Percentiles rank a stretch among this genome's conserved stretches.
These are phyloP conservation scores for Epichloe elymi DNA, from an alignment of 2,329 filamentous ascomycete genomes.

Conservation along the genomic window DNA sequence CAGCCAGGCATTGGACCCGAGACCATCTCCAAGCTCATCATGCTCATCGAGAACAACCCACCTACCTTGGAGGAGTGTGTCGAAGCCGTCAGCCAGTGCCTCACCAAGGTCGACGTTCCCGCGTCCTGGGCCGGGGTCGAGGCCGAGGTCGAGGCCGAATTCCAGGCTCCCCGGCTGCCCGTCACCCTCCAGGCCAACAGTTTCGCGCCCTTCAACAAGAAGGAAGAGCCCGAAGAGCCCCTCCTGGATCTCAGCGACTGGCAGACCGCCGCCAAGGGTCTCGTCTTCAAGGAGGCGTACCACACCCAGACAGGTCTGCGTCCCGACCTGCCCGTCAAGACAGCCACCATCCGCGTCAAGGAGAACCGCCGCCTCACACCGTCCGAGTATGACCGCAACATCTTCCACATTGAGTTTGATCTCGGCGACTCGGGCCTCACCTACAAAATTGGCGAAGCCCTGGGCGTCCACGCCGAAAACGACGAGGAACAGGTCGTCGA, in stretches of 20 bases:
- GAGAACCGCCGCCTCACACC: constrained; percentile 93
- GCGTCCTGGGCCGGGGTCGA: constrained; percentile 77
- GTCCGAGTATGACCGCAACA: constrained; percentile 83
- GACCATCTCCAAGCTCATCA: constrained; percentile 53
- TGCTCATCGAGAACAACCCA: constrained; percentile 40
- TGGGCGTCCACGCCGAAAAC: constrained; percentile 94
- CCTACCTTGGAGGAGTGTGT: constrained; percentile 40
- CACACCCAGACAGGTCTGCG: constrained; percentile 60
- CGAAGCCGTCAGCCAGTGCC: constrained; percentile 53
- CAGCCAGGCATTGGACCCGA: constrained; percentile 50
- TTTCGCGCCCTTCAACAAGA: constrained; percentile 72
- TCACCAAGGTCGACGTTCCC: constrained; percentile 64
- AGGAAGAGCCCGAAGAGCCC: constrained; percentile 56
- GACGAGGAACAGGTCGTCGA: constrained; percentile 62
- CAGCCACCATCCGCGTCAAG: constrained; percentile 76
- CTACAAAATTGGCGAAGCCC: constrained; percentile 93
- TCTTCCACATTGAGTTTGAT: constrained; percentile 99
- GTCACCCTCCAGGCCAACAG: constrained; percentile 61
- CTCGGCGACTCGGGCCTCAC: constrained; percentile 80
- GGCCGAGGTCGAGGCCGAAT: constrained; percentile 37
- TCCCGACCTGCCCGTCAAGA: constrained; percentile 78
- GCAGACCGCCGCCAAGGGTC: constrained; percentile 72
- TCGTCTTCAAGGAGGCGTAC: constrained; percentile 92
- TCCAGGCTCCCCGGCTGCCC: constrained; percentile 38
- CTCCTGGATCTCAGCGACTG: constrained; percentile 53